Evolutionary conservation across 2,329 filamentous ascomycete species (phyloP), one percentile per base, ranked within the genome.

Genomic region (Xylariaceae sp.): DNA sequence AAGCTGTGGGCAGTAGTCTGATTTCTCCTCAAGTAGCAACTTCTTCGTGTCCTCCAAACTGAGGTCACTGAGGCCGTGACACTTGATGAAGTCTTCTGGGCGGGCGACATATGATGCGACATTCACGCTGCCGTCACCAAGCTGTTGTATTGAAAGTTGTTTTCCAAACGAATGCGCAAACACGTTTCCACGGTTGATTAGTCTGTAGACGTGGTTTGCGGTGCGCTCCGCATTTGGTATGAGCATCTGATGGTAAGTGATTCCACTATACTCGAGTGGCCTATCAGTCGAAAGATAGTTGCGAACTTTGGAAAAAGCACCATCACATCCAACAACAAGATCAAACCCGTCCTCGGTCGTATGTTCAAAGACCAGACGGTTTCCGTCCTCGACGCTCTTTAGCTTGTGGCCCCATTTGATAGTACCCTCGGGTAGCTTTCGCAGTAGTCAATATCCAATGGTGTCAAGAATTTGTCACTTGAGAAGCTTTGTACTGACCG

Each of bases 111-210:
- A 35, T 11, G 35, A 73, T 58, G 35, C 35, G 11, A 40, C 14
- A n/a, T 66, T 65, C 22, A 81, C 57, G 54, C 70, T 74, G 9
- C 73, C 75, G 49, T 80, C 72, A 33, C 78, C 78, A 56, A 72
- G 67, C 48, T 73, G 71, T 62, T 79, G 75, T 12, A 62, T 58
- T 9, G 64, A 56, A 11, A 80, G 49, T 33, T 68, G 66, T 45
- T 69, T 65, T 10, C 72, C 72, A 19, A 75, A 71, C 11, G 62
- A 62, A 49, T 69, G 67, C 2, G 67, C 69, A 55, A 79, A 79
- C 14, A 74, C 22, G 52, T 65, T 74, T 11, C 77, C 78, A 5
- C 71, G 63, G 44, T 78, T 77, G 42, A 79, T 71, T 6, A 72
- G 59, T 44, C 70, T 65, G 52, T 66, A 59, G 0, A 80, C 60